A percentile compares a stretch with the other conserved stretches of the same genome.
These are phyloP conservation scores for Dillenia turbinata DNA, from an alignment of 164 flowering plant species.

Conservation along the genomic window DNA sequence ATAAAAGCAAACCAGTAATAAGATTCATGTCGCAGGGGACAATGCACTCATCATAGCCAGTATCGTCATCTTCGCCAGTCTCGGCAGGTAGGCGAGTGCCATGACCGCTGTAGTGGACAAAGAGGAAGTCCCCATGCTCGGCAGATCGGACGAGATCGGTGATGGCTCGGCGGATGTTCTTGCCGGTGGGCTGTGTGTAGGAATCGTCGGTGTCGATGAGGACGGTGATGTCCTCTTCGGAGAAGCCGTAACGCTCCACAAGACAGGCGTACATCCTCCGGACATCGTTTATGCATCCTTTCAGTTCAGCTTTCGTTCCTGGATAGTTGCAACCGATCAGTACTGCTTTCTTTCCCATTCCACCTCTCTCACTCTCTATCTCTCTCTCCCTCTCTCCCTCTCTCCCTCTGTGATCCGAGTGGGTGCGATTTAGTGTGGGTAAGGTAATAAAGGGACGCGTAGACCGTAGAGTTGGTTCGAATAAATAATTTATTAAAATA, in stretches of 20 bases:
- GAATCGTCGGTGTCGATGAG: constrained; percentile 81
- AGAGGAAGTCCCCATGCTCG: constrained; percentile 62
- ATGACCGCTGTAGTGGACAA: constrained; percentile 94
- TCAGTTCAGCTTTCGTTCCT: constrained; percentile 87
- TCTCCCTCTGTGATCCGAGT: neutral
- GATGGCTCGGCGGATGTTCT: constrained; percentile 64
- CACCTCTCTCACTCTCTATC: constrained; percentile 7
- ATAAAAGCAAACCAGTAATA: constrained; percentile 60
- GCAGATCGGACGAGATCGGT: constrained; percentile 46
- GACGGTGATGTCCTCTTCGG: constrained; percentile 60
- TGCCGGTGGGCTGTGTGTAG: constrained; percentile 80
- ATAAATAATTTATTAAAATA: too few relatives aligned
- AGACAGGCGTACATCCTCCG: constrained; percentile 52
- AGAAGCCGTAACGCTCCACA: constrained; percentile 64
- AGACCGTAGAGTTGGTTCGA: neutral
- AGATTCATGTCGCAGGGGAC: constrained; percentile 97
- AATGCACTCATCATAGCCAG: constrained; percentile 95
- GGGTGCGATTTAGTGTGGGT: neutral
- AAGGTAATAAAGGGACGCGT: too few relatives aligned
- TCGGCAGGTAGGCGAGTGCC: constrained; percentile 97
- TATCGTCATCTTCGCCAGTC: constrained; percentile 90
- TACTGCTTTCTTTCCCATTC: constrained; percentile 75
- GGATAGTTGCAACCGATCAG: constrained; percentile 84
- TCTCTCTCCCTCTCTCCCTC: constrained; percentile 12
- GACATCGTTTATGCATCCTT: constrained; percentile 93